A percentile compares a stretch with the other conserved stretches of the same genome.
phyloP scores from a whole-genome alignment of 306 rosid genomes.

The Castanea crenata region DNA sequence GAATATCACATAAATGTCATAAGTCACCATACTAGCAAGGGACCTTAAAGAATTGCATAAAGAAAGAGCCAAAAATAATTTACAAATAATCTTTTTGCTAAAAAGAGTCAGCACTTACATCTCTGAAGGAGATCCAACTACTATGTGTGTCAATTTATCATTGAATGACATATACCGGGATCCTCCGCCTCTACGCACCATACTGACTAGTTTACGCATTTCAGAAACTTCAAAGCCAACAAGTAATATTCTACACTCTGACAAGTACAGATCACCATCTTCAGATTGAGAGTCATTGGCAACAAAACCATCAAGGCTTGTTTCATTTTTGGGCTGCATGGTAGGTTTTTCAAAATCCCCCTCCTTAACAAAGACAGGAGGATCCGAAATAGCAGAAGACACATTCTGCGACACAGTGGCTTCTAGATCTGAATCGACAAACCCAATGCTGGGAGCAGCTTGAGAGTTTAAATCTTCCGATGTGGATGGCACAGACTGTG shows the following conservation, averaged over 20 bases:
- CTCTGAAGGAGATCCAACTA: slow-evolving; percentile 81
- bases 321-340: slow-evolving; percentile 39
- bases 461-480: slow-evolving; percentile 48
- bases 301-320: slow-evolving; percentile 49
- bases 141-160: slow-evolving; percentile 85
- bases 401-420: slow-evolving; percentile 52
- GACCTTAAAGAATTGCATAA: neutral
- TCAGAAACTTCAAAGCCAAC: slow-evolving; percentile 85
- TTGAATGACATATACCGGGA: slow-evolving; percentile 68
- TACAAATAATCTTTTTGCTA: slow-evolving; percentile 11
- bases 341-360: slow-evolving; percentile 42
- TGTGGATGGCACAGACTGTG: slow-evolving; percentile 55
- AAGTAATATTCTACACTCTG: slow-evolving; percentile 77
- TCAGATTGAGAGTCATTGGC: slow-evolving; percentile 90
- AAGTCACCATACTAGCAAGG: neutral
- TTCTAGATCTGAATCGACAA: slow-evolving; percentile 53
- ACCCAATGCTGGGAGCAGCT: slow-evolving; percentile 39
- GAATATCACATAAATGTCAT: slow-evolving; percentile 8
- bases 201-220: slow-evolving; percentile 80
- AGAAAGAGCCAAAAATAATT: slow-evolving; percentile 1
- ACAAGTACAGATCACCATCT: slow-evolving; percentile 75
- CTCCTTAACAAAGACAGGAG: slow-evolving; percentile 42
- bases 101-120: slow-evolving; percentile 41
- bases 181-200: slow-evolving; percentile 91
- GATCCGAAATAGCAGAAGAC: slow-evolving; percentile 34